Evolutionary conservation across 768 basidiomycete species (phyloP).

Genomic region (Kondoa subrosea): DNA sequence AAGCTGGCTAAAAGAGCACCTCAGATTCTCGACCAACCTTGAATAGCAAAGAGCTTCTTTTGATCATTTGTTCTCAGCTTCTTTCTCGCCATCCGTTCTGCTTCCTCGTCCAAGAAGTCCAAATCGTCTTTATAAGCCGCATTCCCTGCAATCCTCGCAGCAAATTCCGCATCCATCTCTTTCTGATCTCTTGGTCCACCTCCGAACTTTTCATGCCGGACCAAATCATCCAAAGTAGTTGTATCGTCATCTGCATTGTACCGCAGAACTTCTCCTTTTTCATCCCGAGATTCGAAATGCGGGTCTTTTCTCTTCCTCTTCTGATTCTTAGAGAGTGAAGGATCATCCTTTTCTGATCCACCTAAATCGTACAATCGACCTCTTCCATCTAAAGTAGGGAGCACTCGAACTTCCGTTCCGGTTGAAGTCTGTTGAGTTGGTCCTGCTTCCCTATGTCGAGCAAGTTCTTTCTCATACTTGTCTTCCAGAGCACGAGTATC

Average conservation of each 20-base stretch:
- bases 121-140: slow-evolving; percentile 75
- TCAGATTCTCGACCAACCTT: slow-evolving; percentile 44
- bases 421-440: slow-evolving; percentile 3
- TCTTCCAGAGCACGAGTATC: slow-evolving; percentile 44
- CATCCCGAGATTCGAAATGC: slow-evolving; percentile 74
- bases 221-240: slow-evolving; percentile 69
- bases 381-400: slow-evolving; percentile 71
- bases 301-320: slow-evolving; percentile 53
- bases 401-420: slow-evolving; percentile 57
- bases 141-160: slow-evolving; percentile 69
- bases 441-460: slow-evolving; percentile 9
- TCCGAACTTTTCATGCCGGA: slow-evolving; percentile 78
- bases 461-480: slow-evolving; percentile 60
- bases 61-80: slow-evolving; percentile 94
- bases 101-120: slow-evolving; percentile 94
- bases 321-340: slow-evolving; percentile 40
- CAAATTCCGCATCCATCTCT: slow-evolving; percentile 75
- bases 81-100: slow-evolving; percentile 72
- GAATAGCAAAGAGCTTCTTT: slow-evolving; percentile 91
- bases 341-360: slow-evolving; percentile 36
- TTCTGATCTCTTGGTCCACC: slow-evolving; percentile 83
- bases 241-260: slow-evolving; percentile 82
- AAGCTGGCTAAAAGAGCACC: not conserved
- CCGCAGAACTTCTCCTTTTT: slow-evolving; percentile 70
- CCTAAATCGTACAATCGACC: slow-evolving; percentile 86